These are phyloP conservation scores for Calonectria pseudoreteaudii DNA, from an alignment of 2,329 filamentous ascomycete genomes.

Conservation along the genomic window DNA sequence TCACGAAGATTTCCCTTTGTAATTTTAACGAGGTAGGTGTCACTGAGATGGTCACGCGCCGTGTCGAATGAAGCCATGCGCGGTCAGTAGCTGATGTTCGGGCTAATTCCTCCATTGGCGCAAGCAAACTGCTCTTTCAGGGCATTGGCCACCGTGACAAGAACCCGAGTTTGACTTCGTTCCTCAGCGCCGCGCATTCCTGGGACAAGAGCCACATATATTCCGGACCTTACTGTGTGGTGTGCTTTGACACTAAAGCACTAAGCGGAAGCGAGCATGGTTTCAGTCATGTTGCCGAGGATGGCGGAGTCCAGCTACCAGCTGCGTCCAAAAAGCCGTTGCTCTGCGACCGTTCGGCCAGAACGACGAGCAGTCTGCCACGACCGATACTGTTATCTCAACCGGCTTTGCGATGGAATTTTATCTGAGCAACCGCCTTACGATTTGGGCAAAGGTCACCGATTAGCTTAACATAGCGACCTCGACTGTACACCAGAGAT, in stretches of 20 bases:
- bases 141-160: constrained; percentile 59
- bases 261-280: constrained; percentile 38
- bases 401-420: constrained; percentile 22
- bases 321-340: neutral
- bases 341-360: neutral
- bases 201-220: constrained; percentile 61
- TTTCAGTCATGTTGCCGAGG: neutral
- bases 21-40: neutral
- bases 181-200: constrained; percentile 38
- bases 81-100: neutral
- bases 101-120: neutral
- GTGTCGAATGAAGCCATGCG: neutral
- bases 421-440: neutral
- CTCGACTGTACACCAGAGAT: neutral
- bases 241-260: constrained; percentile 55
- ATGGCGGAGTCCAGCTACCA: neutral
- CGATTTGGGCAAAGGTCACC: neutral
- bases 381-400: neutral
- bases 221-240: constrained; percentile 55
- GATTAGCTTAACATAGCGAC: too few species aligned
- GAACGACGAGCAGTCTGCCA: neutral
- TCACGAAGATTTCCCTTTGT: neutral
- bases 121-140: neutral
- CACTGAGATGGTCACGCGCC: neutral
- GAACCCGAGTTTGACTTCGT: constrained; percentile 55